phyloP scores from a whole-genome alignment of 352 stramenopile genomes.

The Pythium apleroticum region DNA sequence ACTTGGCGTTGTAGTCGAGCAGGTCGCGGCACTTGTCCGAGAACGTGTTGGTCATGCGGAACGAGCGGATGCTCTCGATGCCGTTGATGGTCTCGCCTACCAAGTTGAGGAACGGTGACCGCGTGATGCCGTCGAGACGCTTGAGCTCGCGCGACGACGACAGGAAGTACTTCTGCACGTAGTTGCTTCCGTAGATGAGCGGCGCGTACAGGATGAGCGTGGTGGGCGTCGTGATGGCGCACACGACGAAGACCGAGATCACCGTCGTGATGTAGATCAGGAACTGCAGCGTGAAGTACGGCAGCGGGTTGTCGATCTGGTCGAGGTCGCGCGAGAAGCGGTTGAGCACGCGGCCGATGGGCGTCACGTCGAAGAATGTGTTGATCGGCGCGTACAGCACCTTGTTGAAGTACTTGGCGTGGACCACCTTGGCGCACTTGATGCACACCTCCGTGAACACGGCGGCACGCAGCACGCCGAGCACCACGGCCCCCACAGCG shows the following conservation, averaged over 20 bases:
- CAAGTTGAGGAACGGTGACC: conserved; percentile 95
- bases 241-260: conserved; percentile 69
- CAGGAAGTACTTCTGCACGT: conserved; percentile 91
- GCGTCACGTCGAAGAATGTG: conserved; percentile 84
- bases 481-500: background rate
- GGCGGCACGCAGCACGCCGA: background rate
- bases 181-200: conserved; percentile 56
- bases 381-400: conserved; percentile 64
- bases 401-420: conserved; percentile 27
- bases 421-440: conserved; percentile 45
- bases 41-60: conserved; percentile 45
- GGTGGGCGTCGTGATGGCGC: conserved; percentile 44
- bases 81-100: conserved; percentile 96
- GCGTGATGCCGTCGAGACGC: conserved; percentile 93
- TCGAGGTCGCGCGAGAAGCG: conserved; percentile 78
- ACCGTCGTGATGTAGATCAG: conserved; percentile 37
- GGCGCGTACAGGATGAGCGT: conserved; percentile 78
- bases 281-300: conserved; percentile 41
- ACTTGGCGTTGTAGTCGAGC: conserved; percentile 63
- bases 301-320: conserved; percentile 67
- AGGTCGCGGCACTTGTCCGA: conserved; percentile 46
- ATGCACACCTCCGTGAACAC: conserved; percentile 61
- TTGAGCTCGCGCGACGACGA: conserved; percentile 92
- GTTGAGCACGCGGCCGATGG: conserved; percentile 79
- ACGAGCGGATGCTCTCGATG: conserved; percentile 92